Evolutionary conservation across 169 alveolate species (phyloP).

Genomic region (Cryptosporidium meleagridis): DNA sequence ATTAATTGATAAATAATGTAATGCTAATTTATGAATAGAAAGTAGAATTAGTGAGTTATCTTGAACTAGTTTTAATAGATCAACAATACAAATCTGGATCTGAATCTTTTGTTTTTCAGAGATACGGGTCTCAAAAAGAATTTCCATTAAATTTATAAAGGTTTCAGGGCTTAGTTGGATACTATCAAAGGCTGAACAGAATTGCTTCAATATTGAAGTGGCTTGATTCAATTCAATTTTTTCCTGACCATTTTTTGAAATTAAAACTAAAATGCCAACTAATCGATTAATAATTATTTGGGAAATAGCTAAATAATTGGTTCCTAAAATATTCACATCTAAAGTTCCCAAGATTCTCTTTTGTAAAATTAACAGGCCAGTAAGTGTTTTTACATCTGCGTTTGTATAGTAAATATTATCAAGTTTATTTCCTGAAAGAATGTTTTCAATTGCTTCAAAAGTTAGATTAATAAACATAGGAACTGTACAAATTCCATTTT

Average conservation of each 20-base stretch:
- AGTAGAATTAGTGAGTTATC: conserved; percentile 10
- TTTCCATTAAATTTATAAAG: background rate
- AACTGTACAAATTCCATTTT: conserved; percentile 10
- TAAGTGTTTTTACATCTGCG: background rate
- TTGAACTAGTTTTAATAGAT: background rate
- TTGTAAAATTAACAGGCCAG: conserved; percentile 41
- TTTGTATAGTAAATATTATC: background rate
- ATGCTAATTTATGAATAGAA: conserved; percentile 9
- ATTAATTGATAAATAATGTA: background rate
- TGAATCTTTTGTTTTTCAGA: conserved; percentile 7
- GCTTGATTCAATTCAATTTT: conserved; percentile 11
- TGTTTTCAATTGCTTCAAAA: conserved; percentile 29
- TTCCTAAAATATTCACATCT: conserved; percentile 57
- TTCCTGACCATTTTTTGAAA: background rate
- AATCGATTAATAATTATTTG: conserved; percentile 10
- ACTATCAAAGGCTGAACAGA: conserved; percentile 9
- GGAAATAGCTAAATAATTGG: conserved; percentile 15
- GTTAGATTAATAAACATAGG: conserved; percentile 30
- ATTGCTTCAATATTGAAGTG: conserved; percentile 7
- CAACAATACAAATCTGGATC: conserved; percentile 26
- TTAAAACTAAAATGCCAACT: background rate
- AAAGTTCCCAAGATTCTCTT: conserved; percentile 12
- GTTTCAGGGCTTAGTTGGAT: conserved; percentile 17
- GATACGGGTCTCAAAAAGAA: background rate
- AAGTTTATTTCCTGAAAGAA: background rate